Conservation (phyloP, 2,329 filamentous ascomycete species). For the Cytospora leucostoma region DNA sequence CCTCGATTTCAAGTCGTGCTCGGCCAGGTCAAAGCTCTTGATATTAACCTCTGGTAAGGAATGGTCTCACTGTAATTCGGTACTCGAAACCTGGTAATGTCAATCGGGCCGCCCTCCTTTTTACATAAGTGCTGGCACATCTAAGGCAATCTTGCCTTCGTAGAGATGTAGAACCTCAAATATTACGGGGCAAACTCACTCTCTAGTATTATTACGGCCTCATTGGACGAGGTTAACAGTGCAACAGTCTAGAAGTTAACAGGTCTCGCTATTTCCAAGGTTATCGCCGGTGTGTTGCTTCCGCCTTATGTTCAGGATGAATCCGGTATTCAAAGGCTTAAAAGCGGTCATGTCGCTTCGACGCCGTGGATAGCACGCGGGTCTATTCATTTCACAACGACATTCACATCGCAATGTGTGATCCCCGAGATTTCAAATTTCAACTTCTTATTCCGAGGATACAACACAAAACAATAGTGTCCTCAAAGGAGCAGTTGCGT, state of each 20-base stretch:
- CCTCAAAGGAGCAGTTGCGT: background rate
- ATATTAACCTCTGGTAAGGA: background rate
- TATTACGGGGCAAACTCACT: slow-evolving; percentile 28
- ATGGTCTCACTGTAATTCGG: background rate
- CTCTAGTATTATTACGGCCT: slow-evolving; percentile 23
- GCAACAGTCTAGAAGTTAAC: background rate
- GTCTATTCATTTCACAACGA: background rate
- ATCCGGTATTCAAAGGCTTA: background rate
- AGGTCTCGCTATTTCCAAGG: background rate
- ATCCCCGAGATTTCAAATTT: slow-evolving; percentile 2
- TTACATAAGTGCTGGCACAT: slow-evolving; percentile 21
- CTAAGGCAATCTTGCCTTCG: slow-evolving; percentile 26
- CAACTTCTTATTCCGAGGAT: background rate
- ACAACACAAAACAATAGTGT: background rate
- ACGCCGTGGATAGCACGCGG: slow-evolving; percentile 3
- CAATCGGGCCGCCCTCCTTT: slow-evolving; percentile 1
- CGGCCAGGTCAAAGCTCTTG: background rate
- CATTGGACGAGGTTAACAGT: slow-evolving; percentile 9
- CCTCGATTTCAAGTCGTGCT: background rate
- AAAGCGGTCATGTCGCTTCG: slow-evolving; percentile 1
- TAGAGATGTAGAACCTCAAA: slow-evolving; percentile 28
- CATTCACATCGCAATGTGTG: slow-evolving; percentile 4
- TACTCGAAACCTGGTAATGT: background rate
- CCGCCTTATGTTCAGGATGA: background rate
- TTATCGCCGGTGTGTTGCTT: background rate